Percentiles rank a stretch among this genome's conserved stretches.
Evolutionary conservation across 1,284 basidiomycete species (phyloP).

Genomic region (Leccinum subspadiceum): DNA sequence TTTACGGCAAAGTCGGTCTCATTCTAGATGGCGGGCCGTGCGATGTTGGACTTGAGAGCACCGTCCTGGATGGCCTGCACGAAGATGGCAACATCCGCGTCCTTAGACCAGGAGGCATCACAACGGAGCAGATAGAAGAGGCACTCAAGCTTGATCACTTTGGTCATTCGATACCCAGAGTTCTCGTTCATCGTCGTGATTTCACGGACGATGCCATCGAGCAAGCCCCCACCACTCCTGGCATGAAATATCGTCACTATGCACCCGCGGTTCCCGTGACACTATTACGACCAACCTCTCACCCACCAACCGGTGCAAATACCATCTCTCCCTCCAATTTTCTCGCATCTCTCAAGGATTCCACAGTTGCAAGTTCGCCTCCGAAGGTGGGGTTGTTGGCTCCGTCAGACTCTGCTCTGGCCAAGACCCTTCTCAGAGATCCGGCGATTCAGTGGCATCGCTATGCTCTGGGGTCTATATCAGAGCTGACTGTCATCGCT

Average conservation of each 20-base stretch:
- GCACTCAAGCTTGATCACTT: slow-evolving; percentile 49
- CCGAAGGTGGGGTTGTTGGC: slow-evolving; percentile 68
- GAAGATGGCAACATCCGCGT: slow-evolving; percentile 77
- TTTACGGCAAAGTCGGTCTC: slow-evolving; percentile 71
- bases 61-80: slow-evolving; percentile 86
- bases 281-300: slow-evolving; percentile 58
- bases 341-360: slow-evolving; percentile 39
- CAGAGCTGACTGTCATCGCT: slow-evolving; percentile 70
- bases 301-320: slow-evolving; percentile 35
- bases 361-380: slow-evolving; percentile 16
- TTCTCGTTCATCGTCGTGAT: slow-evolving; percentile 76
- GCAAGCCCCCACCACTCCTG: slow-evolving; percentile 88
- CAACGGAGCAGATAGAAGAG: slow-evolving; percentile 81
- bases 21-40: slow-evolving; percentile 95
- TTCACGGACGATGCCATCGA: slow-evolving; percentile 66
- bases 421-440: slow-evolving; percentile 37
- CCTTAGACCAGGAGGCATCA: slow-evolving; percentile 89
- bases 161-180: slow-evolving; percentile 42
- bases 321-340: slow-evolving; percentile 37
- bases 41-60: slow-evolving; percentile 91
- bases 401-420: slow-evolving; percentile 62
- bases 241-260: slow-evolving; percentile 99
- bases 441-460: slow-evolving; percentile 50
- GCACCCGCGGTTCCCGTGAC: slow-evolving; percentile 85
- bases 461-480: slow-evolving; percentile 59